Evolutionary conservation across 83 land plant species (phyloP).

Genomic region (Diphasiastrum complanatum): DNA sequence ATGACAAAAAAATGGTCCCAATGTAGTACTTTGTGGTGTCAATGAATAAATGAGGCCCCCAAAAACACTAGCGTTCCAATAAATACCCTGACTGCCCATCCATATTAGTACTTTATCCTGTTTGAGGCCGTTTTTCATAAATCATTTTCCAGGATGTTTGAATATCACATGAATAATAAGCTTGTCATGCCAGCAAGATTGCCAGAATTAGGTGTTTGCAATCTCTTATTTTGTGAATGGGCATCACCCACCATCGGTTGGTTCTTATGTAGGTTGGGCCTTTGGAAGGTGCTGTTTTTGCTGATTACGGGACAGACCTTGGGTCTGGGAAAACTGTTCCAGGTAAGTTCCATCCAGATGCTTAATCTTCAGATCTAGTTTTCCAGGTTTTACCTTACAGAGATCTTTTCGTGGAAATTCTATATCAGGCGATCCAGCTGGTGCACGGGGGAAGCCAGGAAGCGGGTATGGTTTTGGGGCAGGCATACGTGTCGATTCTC

Average conservation of each 20-base stretch:
- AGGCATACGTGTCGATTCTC: slow-evolving; percentile 43
- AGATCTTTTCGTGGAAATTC: neutral
- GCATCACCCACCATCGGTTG: no score
- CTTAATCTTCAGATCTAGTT: neutral
- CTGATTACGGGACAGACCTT: slow-evolving; percentile 54
- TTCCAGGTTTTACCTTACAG: slow-evolving; percentile 3
- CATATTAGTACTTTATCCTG: no score
- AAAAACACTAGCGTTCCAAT: no score
- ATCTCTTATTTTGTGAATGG: no score
- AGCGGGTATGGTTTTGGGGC: slow-evolving; percentile 46
- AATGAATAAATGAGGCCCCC: no score
- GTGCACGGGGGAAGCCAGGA: slow-evolving; percentile 57
- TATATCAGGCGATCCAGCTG: slow-evolving; percentile 48
- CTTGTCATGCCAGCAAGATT: no score
- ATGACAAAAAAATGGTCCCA: no score
- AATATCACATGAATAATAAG: neutral
- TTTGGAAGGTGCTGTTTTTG: slow-evolving; percentile 49
- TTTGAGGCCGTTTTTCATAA: no score
- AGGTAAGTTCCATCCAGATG: slow-evolving; percentile 30
- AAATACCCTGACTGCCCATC: no score
- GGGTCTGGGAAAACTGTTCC: slow-evolving; percentile 53
- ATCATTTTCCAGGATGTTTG: no score
- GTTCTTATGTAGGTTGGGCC: slow-evolving; percentile 30
- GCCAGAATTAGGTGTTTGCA: no score
- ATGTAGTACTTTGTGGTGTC: no score